These are phyloP conservation scores for Tylopilus rubrobrunneus DNA, from an alignment of 768 basidiomycete species.

Conservation along the genomic window DNA sequence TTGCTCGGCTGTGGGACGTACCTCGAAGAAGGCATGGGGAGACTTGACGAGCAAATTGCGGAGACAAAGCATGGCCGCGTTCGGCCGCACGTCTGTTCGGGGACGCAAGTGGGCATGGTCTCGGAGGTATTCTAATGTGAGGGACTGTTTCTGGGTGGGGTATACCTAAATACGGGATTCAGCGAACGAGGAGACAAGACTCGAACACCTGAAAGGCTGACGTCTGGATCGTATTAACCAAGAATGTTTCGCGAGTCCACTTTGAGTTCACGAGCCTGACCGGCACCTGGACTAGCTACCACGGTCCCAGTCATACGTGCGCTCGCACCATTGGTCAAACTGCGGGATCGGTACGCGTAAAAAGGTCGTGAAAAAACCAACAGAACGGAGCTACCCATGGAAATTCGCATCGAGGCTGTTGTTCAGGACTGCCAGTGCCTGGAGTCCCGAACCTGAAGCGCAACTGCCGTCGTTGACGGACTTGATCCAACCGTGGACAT, in stretches of 20 bases:
- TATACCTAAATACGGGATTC: slow-evolving; percentile 51
- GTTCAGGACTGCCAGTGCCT: slow-evolving; percentile 75
- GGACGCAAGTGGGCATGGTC: slow-evolving; percentile 87
- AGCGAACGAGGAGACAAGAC: background rate
- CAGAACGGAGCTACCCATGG: slow-evolving; percentile 13
- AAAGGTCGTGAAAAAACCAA: background rate
- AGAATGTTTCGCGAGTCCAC: slow-evolving; percentile 47
- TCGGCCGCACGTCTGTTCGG: slow-evolving; percentile 66
- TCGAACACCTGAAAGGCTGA: slow-evolving; percentile 22
- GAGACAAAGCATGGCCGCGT: slow-evolving; percentile 72
- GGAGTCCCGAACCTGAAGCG: slow-evolving; percentile 46
- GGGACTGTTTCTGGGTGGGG: slow-evolving; percentile 87
- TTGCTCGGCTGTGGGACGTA: slow-evolving; percentile 30
- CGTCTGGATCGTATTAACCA: slow-evolving; percentile 57
- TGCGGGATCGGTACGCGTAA: slow-evolving; percentile 19
- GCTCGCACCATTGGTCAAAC: slow-evolving; percentile 51
- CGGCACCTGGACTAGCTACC: slow-evolving; percentile 42
- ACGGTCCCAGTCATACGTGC: slow-evolving; percentile 49
- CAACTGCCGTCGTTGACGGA: slow-evolving; percentile 83
- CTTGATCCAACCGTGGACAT: slow-evolving; percentile 81
- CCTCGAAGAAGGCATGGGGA: slow-evolving; percentile 71
- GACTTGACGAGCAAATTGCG: slow-evolving; percentile 54
- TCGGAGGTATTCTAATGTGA: slow-evolving; percentile 75
- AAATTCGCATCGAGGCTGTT: slow-evolving; percentile 17
- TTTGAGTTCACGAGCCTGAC: slow-evolving; percentile 50